phyloP scores from a whole-genome alignment of 768 basidiomycete genomes.

The Tricholoma furcatifolium region DNA sequence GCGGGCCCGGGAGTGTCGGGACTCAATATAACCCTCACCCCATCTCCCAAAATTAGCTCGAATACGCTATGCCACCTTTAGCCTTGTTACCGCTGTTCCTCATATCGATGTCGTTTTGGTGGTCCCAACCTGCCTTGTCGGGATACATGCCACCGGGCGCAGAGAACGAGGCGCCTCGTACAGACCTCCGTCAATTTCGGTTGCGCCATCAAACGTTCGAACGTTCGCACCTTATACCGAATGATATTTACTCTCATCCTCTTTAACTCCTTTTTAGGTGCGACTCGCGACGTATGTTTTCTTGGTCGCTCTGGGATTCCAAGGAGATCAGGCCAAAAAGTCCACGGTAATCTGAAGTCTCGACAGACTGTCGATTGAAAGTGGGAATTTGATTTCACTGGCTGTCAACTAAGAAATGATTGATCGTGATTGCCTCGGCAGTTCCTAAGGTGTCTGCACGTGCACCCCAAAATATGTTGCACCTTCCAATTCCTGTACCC shows the following conservation, averaged over 20 bases:
- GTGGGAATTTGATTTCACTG: too few relatives aligned
- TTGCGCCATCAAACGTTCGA: neutral
- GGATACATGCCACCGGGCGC: too few relatives aligned
- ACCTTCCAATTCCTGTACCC: neutral
- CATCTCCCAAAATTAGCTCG: too few relatives aligned
- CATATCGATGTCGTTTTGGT: neutral
- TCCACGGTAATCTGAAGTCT: neutral
- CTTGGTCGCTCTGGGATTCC: neutral
- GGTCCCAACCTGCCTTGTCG: neutral
- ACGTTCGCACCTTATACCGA: neutral
- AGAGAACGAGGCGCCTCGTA: neutral
- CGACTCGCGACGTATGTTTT: neutral
- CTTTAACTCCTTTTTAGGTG: constrained; percentile 1
- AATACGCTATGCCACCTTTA: too few relatives aligned
- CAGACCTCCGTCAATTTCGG: constrained; percentile 6
- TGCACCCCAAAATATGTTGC: neutral
- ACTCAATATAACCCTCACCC: too few relatives aligned
- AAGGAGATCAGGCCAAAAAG: neutral
- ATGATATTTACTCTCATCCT: neutral
- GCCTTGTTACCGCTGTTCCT: neutral
- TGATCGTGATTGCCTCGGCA: neutral
- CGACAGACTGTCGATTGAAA: too few relatives aligned
- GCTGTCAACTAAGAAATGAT: neutral
- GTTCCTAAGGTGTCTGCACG: neutral
- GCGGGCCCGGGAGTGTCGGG: too few relatives aligned